phyloP scores from a whole-genome alignment of 257 asterid species.

The Solanum piurae region DNA sequence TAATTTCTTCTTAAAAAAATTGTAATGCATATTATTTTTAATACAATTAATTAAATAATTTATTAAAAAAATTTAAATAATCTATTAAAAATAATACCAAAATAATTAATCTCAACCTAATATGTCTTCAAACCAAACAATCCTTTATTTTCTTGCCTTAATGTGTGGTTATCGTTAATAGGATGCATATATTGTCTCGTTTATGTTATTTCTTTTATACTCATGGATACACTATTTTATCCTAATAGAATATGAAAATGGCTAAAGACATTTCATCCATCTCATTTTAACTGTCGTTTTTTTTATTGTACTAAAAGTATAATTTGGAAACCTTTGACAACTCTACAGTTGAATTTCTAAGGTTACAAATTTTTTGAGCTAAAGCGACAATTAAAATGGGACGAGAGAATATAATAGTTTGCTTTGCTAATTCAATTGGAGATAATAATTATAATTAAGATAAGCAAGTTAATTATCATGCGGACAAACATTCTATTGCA shows the following conservation, averaged over 20 bases:
- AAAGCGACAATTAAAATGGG: background rate
- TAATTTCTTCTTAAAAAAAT: background rate
- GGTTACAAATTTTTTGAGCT: background rate
- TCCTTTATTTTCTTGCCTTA: background rate
- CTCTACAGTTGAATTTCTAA: background rate
- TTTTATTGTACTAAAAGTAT: fast-evolving
- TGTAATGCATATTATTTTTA: fast-evolving
- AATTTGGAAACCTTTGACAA: fast-evolving
- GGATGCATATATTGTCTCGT: background rate
- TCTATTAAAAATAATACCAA: background rate
- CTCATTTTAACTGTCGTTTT: background rate
- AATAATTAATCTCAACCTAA: background rate
- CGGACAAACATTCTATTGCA: background rate
- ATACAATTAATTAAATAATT: fast-evolving
- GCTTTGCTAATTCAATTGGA: background rate
- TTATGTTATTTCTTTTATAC: background rate
- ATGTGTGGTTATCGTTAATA: background rate
- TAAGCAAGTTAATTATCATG: background rate
- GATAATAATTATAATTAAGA: background rate
- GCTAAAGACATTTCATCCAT: background rate
- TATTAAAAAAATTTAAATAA: too few relatives aligned
- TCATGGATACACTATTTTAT: background rate
- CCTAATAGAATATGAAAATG: background rate
- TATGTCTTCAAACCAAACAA: background rate
- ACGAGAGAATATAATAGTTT: background rate